Conservation (phyloP, 257 asterid genomes). For the Nicotiana otophora region DNA sequence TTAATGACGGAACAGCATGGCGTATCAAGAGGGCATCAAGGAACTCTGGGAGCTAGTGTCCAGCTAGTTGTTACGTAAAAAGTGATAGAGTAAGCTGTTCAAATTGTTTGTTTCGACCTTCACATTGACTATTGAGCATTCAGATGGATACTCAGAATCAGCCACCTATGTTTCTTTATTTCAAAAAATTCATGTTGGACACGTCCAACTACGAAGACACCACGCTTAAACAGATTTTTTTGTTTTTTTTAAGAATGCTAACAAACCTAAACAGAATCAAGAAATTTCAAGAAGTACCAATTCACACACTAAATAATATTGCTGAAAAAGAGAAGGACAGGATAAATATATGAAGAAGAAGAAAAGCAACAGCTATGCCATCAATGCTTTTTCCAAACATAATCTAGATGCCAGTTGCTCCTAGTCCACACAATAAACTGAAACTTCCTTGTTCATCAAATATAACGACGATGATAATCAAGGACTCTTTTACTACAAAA, state of each 20-base stretch:
- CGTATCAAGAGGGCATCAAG: neutral
- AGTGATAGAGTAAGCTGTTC: neutral
- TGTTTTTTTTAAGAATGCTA: no score
- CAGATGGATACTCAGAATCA: neutral
- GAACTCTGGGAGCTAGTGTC: neutral
- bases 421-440: neutral
- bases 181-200: neutral
- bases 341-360: neutral
- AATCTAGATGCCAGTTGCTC: neutral
- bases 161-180: neutral
- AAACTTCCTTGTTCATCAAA: neutral
- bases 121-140: neutral
- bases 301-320: constrained; percentile 3
- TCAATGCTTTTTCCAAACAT: neutral
- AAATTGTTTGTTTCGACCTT: neutral
- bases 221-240: no score
- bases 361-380: neutral
- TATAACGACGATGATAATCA: neutral
- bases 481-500: constrained; percentile 3
- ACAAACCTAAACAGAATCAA: neutral
- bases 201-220: no score
- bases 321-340: neutral
- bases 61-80: neutral
- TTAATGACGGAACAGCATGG: neutral
- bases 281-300: neutral